Evolutionary conservation across 306 rosid genomes (phyloP).

Genomic region (Cucurbita moschata): DNA sequence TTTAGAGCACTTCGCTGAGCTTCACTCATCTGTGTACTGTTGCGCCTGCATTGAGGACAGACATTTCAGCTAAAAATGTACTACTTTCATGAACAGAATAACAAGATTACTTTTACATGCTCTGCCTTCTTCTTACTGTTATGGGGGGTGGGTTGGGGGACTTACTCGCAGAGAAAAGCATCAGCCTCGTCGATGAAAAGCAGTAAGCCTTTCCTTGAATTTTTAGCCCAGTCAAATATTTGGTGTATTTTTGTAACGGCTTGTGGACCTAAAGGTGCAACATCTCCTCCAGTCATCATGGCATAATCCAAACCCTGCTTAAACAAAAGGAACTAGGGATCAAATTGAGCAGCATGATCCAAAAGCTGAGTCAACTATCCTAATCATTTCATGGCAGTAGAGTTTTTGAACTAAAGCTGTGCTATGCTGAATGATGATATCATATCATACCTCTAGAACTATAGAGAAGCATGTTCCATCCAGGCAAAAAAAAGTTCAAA

Average conservation of each 20-base stretch:
- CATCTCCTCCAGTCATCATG: conserved; percentile 99
- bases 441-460: not conserved
- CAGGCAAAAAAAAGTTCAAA: not conserved
- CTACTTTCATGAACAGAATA: not conserved
- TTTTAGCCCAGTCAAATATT: conserved; percentile 99
- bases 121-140: not conserved
- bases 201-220: conserved; percentile 72
- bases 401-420: not conserved
- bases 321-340: not conserved
- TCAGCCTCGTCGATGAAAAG: conserved; percentile 98
- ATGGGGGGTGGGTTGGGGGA: not conserved
- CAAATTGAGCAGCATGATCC: not conserved
- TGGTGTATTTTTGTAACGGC: conserved; percentile 97
- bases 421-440: not conserved
- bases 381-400: not conserved
- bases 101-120: no score
- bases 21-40: conserved; percentile 89
- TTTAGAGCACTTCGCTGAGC: conserved; percentile 97
- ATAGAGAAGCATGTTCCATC: not conserved
- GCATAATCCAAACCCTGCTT: conserved; percentile 97
- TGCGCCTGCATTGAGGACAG: conserved; percentile 54
- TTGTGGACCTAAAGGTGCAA: conserved; percentile 90
- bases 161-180: conserved; percentile 99
- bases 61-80: no score
- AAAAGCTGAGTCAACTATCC: not conserved